Evolutionary conservation across 2,329 filamentous ascomycete genomes (phyloP).

Genomic region (Bisporella sp.): DNA sequence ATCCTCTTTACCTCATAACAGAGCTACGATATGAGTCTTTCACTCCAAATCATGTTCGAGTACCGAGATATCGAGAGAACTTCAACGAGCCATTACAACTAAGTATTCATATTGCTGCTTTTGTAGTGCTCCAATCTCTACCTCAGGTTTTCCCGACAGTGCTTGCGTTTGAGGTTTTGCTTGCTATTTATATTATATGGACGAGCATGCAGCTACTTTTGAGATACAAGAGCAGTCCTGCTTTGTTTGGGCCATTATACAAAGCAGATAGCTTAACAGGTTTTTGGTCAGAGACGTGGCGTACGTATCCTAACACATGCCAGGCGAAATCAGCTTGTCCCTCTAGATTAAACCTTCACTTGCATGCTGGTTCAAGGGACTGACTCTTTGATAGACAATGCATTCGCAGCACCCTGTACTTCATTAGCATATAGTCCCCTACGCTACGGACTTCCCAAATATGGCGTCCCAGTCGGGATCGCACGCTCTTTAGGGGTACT

Average conservation of each 20-base stretch:
- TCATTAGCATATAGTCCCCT: constrained; percentile 32
- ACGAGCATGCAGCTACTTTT: constrained; percentile 31
- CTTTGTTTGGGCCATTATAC: constrained; percentile 35
- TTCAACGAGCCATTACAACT: constrained; percentile 32
- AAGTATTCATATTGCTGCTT: constrained; percentile 27
- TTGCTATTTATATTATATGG: constrained; percentile 35
- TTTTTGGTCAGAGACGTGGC: constrained; percentile 36
- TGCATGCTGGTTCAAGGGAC: no score
- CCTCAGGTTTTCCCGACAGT: constrained; percentile 30
- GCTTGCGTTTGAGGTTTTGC: constrained; percentile 31
- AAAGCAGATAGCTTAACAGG: constrained; percentile 28
- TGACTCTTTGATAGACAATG: constrained; percentile 22
- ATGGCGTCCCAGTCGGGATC: constrained; percentile 25
- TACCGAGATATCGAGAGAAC: constrained; percentile 22
- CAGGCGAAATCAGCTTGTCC: no score
- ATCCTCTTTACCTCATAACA: constrained; percentile 30
- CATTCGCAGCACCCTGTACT: constrained; percentile 32
- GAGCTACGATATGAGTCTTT: constrained; percentile 37
- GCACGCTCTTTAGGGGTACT: constrained; percentile 30
- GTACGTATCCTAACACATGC: no score
- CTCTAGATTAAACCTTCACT: no score
- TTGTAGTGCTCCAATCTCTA: constrained; percentile 28
- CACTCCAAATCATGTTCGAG: constrained; percentile 32
- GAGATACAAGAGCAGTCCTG: constrained; percentile 30
- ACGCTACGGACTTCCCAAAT: constrained; percentile 24